Conservation (phyloP, 208 protist genomes). For the Acanthamoeba royreba region DNA sequence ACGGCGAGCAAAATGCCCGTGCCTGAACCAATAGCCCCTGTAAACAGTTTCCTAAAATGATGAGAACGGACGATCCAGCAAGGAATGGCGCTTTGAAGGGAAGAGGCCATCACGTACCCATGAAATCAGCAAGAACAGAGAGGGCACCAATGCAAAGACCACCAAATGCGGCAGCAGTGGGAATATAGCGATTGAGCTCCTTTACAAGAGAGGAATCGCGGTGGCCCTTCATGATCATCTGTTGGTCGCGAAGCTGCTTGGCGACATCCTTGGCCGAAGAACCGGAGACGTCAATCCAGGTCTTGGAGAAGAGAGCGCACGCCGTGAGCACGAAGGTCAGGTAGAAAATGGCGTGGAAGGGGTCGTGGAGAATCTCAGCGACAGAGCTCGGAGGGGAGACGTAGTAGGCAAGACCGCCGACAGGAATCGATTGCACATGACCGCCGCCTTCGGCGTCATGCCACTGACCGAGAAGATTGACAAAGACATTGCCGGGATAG, state of each 20-base stretch:
- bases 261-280: conserved; percentile 96
- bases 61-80: neutral
- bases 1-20: conserved; percentile 99
- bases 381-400: conserved; percentile 95
- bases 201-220: conserved; percentile 75
- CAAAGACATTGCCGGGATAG: conserved; percentile 96
- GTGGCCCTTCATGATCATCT: conserved; percentile 90
- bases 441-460: conserved; percentile 11
- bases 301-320: conserved; percentile 98
- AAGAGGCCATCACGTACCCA: conserved; percentile 79
- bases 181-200: conserved; percentile 94
- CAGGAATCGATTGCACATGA: conserved; percentile 79
- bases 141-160: conserved; percentile 99
- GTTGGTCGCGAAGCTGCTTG: conserved; percentile 93
- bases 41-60: neutral
- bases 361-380: conserved; percentile 93
- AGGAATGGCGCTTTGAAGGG: conserved; percentile 85
- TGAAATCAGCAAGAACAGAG: conserved; percentile 98
- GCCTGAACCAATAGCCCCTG: conserved; percentile 89
- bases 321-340: conserved; percentile 95
- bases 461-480: conserved; percentile 98
- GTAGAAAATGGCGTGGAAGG: conserved; percentile 98
- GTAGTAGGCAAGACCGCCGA: conserved; percentile 98
- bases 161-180: conserved; percentile 98
- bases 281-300: conserved; percentile 98